Base-by-base conservation (phyloP, 2,329 filamentous ascomycete species). In the Penicillium sp. region DNA sequence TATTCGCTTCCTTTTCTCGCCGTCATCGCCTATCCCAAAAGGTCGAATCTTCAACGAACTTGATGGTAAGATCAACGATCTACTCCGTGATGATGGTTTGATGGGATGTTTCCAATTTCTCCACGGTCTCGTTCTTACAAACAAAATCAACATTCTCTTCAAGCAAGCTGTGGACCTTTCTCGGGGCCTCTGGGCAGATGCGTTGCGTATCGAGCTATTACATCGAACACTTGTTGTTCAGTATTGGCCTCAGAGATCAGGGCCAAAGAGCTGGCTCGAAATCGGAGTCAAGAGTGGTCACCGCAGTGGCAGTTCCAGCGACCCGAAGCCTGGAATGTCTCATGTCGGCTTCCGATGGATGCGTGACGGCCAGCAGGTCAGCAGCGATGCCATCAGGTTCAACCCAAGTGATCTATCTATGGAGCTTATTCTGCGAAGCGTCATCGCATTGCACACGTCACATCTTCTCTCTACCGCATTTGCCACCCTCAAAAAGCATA, bases 201-300 rank as follows among this genome's bases (percentile, higher is more conserved):
- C 84, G 31, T 68, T 97, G 40, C 82, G 81, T 60, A 78, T 95
- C 15, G 88, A 96, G 64, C 77, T 83, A 26, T 75, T 95, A 33
- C 87, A 93, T 64, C 81, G 93, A 53, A 85, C 85, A 26, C 73
- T 98, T 51, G 82, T 89, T 9, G 79, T 98, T 31, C 90, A 96
- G 62, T 98, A 98, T 69, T 98, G 93, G 93, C 76, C 80, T 15
- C 78, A 80, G 44, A 80, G 83, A 59, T 76, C 78, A 49, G 81
- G 81, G 1, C 76, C 79, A 15, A 95, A 94, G 72, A 95, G 83
- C 65, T 98, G 93, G 91, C 76, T 98, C 42, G 84, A 97, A 56
- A 75, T 98, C 44, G 90, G 89, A 9, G 80, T 95, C 32, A 69
- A 65, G 43, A 61, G 63, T 38, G 64, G 66, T 28, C 51, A 52